Percentiles rank a stretch among this genome's conserved stretches.
Evolutionary conservation across 1,284 basidiomycete species (phyloP).

Genomic region (Malassezia dermatis): DNA sequence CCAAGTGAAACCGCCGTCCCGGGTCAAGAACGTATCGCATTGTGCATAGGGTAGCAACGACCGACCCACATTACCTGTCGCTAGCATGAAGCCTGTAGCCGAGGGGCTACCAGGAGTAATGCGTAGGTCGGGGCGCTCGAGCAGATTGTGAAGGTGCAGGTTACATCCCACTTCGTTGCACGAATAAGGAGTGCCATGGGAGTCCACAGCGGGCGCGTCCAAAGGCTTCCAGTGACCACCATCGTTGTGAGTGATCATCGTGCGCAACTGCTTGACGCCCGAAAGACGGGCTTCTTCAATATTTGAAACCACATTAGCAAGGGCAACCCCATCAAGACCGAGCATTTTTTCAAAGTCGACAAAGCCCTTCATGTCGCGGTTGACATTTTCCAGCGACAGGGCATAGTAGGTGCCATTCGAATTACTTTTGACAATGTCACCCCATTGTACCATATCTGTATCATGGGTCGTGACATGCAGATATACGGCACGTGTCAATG

Average conservation of each 20-base stretch:
- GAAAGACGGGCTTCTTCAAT: slow-evolving; percentile 64
- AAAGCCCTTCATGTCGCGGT: slow-evolving; percentile 72
- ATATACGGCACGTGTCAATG: slow-evolving; percentile 83
- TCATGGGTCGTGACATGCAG: slow-evolving; percentile 86
- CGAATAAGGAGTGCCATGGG: slow-evolving; percentile 62
- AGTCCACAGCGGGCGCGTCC: slow-evolving; percentile 65
- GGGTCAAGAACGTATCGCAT: slow-evolving; percentile 87
- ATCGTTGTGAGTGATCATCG: slow-evolving; percentile 90
- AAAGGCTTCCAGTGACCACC: slow-evolving; percentile 83
- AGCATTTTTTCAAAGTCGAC: slow-evolving; percentile 99
- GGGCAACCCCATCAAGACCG: slow-evolving; percentile 84
- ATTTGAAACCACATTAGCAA: slow-evolving; percentile 82
- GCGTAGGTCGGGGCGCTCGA: slow-evolving; percentile 75
- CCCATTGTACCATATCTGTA: slow-evolving; percentile 63
- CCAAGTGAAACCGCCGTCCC: slow-evolving; percentile 95
- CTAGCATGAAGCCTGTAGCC: slow-evolving; percentile 84
- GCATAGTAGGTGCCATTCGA: slow-evolving; percentile 96
- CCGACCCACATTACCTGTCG: slow-evolving; percentile 91
- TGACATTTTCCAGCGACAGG: slow-evolving; percentile 73
- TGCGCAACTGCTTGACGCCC: slow-evolving; percentile 67
- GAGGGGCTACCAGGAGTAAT: slow-evolving; percentile 87
- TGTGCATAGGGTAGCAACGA: slow-evolving; percentile 68
- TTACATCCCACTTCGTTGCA: slow-evolving; percentile 68
- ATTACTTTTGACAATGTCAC: slow-evolving; percentile 84
- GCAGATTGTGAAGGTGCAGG: slow-evolving; percentile 89